A percentile compares a stretch with the other conserved stretches of the same genome.
phyloP scores from a whole-genome alignment of 306 rosid genomes.

The Sechiopsis laciniata region DNA sequence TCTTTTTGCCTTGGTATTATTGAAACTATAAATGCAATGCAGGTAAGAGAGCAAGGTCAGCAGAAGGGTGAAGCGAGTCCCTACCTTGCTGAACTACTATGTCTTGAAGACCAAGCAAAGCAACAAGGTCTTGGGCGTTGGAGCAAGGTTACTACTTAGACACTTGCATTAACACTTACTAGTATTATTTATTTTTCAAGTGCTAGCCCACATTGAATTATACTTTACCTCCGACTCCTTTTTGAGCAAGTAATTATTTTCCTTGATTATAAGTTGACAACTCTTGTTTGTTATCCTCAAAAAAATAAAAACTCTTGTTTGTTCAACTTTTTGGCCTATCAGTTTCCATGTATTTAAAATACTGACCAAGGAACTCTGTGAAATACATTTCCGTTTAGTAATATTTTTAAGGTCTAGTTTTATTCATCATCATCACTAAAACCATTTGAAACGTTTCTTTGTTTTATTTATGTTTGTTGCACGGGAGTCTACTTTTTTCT shows the following conservation, averaged over 20 bases:
- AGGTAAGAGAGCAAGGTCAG: constrained; percentile 87
- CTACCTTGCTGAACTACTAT: constrained; percentile 61
- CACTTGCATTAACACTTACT: not conserved
- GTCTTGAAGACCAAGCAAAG: constrained; percentile 82
- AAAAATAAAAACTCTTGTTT: not conserved
- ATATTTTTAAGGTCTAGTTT: too few relatives aligned
- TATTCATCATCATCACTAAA: too few relatives aligned
- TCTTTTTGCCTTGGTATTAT: constrained; percentile 12
- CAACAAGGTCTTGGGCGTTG: constrained; percentile 88
- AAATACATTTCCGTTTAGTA: not conserved
- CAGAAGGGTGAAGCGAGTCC: constrained; percentile 93
- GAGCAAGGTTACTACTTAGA: constrained; percentile 62
- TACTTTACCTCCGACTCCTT: not conserved
- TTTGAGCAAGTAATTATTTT: not conserved
- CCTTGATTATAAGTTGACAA: not conserved
- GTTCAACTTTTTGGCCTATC: not conserved
- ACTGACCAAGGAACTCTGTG: not conserved
- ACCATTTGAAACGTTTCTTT: too few relatives aligned
- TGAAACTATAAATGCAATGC: constrained; percentile 39
- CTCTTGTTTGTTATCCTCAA: not conserved
- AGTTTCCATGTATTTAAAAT: not conserved
- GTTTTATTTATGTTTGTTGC: too few relatives aligned
- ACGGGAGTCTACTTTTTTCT: not conserved
- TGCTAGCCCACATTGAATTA: not conserved
- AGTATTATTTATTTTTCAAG: not conserved